A percentile compares a stretch with the other conserved stretches of the same genome.
These are phyloP conservation scores for Talinum fruticosum DNA, from an alignment of 148 eudicot genomes.

Conservation along the genomic window DNA sequence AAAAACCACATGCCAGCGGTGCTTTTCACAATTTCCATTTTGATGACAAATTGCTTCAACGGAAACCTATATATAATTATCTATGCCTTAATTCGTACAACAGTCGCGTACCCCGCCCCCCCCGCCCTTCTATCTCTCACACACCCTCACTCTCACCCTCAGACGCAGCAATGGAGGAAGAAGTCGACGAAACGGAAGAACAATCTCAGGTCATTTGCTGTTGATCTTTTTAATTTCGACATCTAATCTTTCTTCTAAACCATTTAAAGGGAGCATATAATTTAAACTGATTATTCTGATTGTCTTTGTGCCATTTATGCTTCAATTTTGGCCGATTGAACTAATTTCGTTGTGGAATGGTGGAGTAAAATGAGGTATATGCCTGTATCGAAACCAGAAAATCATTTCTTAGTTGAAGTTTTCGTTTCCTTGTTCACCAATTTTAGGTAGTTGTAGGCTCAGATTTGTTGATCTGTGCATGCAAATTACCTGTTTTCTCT, in stretches of 20 bases:
- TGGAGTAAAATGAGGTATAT: neutral
- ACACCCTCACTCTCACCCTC: neutral
- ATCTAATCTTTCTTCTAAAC: neutral
- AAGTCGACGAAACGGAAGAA: conserved; percentile 73
- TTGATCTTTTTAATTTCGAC: neutral
- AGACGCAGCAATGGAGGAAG: conserved; percentile 42
- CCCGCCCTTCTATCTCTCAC: no score
- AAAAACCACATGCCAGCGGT: no score
- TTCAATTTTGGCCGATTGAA: conserved; percentile 8
- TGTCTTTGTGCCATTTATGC: neutral
- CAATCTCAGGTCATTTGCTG: conserved; percentile 55
- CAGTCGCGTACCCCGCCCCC: no score
- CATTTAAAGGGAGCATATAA: neutral
- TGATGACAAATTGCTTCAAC: no score
- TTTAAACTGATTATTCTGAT: neutral
- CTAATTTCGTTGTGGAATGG: neutral
- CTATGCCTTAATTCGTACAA: no score
- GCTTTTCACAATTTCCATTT: no score
- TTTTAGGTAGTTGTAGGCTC: neutral
- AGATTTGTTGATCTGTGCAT: neutral
- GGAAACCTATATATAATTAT: no score
- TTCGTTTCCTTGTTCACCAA: neutral
- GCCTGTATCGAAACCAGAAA: neutral
- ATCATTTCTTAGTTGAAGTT: neutral
- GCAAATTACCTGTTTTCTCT: neutral